Evolutionary conservation across 176 grass and related monocot species (phyloP), one percentile per base, ranked within the genome.

Genomic region (Stipa capillata): DNA sequence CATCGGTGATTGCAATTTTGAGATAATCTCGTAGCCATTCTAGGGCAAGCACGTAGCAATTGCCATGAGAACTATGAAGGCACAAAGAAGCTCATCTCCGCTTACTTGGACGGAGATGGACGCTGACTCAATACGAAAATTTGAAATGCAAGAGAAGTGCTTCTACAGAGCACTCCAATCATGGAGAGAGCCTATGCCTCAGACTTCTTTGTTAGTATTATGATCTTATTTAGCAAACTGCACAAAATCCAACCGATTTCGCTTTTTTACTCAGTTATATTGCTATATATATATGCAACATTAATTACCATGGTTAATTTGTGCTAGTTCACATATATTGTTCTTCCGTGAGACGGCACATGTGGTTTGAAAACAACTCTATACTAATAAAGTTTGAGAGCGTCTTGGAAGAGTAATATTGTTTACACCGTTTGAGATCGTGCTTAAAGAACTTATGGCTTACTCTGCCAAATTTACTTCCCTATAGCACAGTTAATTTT

Each of bases 41-140:
- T 7, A 65, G 13, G 45, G 72, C 36, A 89, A 81, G 78, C 78
- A 85, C 78, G 10, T 85, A 85, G 82, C 70, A 89, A 85, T 65
- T 50, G 78, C 69, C 62, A 85, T 75, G 17, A 47, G 80, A 56
- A 29, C n/a, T 39, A 43, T 20, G 54, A 89, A 76, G 77, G 63
- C 45, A 7, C 77, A 70, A 21, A 71, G 70, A 85, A 89, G 62
- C 36, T 80, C 60, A 69, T 69, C 12, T 66, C 4, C 33, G 12
- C 33, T 41, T 78, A 18, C 7, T 20, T 65, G 66, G 73, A 83
- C 16, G 18, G 21, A 8, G 57, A 43, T 17, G 21, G 59, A 45
- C 31, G 25, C 17, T 6, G 73, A 83, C 54, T 36, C 21, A 37
- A 43, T 11, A 11, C 32, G 36, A 48, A 32, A 3, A 39, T 40